These are phyloP conservation scores for Phytophthora fragariaefolia DNA, from an alignment of 352 stramenopile species.

Conservation along the genomic window DNA sequence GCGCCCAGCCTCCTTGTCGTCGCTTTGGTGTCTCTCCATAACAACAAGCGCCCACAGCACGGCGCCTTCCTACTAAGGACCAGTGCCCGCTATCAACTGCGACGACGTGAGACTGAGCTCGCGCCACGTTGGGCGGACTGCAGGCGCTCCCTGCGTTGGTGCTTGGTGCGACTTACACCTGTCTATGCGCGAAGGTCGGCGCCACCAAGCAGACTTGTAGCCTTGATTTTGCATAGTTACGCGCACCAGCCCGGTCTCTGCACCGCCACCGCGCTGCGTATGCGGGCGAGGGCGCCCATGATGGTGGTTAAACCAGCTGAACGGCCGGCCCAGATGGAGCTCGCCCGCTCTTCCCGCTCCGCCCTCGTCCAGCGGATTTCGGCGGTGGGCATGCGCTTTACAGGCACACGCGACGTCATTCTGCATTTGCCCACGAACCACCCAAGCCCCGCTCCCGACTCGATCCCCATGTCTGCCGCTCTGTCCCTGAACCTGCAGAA, in stretches of 20 bases:
- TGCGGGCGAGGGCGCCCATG: not conserved
- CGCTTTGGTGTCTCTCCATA: no score
- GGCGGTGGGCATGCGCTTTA: constrained; percentile 1
- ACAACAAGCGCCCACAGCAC: no score
- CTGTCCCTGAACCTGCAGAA: constrained; percentile 34
- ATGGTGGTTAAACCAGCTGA: constrained; percentile 31
- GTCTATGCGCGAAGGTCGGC: not conserved
- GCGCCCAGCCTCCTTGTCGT: not conserved
- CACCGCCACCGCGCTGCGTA: not conserved
- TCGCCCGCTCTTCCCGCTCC: constrained; percentile 19
- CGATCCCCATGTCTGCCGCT: constrained; percentile 41
- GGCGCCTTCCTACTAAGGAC: no score
- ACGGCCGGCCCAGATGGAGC: constrained; percentile 16
- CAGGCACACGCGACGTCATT: constrained; percentile 20
- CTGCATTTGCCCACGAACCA: constrained; percentile 31
- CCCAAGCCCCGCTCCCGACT: constrained; percentile 16
- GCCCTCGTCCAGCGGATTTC: constrained; percentile 30
- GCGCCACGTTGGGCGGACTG: no score
- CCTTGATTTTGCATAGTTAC: constrained; percentile 36
- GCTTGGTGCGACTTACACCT: not conserved
- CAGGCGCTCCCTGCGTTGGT: not conserved
- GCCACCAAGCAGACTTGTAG: constrained; percentile 13
- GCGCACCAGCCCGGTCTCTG: constrained; percentile 12
- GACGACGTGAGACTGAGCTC: no score
- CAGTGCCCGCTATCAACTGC: not conserved